Percentiles rank a stretch among this genome's conserved stretches.
Evolutionary conservation across 768 basidiomycete genomes (phyloP).

Genomic region (Lactarius pseudohatsudake): DNA sequence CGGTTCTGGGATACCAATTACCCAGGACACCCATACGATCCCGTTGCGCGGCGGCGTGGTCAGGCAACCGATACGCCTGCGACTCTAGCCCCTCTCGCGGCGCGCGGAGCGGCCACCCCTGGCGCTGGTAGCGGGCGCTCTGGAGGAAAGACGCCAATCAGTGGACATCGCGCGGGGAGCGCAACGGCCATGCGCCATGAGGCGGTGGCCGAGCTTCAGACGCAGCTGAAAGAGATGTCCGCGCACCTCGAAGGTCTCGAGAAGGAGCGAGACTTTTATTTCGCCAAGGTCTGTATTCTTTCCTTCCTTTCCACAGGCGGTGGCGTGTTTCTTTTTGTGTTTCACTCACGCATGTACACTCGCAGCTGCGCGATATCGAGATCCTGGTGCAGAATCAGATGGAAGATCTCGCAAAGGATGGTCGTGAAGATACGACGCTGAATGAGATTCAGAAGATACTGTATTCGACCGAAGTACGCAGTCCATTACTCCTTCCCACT

Average conservation of each 20-base stretch:
- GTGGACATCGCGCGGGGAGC: conserved; percentile 58
- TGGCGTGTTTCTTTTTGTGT: conserved; percentile 13
- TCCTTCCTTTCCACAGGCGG: background rate
- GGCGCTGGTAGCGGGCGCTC: conserved; percentile 41
- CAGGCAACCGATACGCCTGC: conserved; percentile 74
- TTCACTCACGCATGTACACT: background rate
- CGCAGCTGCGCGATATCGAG: conserved; percentile 94
- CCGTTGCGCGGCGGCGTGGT: conserved; percentile 78
- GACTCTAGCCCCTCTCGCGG: conserved; percentile 66
- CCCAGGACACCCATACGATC: conserved; percentile 83
- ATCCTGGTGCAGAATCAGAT: conserved; percentile 83
- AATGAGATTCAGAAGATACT: conserved; percentile 87
- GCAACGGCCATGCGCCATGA: conserved; percentile 65
- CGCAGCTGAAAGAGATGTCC: conserved; percentile 80
- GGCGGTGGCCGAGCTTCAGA: conserved; percentile 63
- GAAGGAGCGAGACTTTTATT: conserved; percentile 98
- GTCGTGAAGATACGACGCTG: conserved; percentile 60
- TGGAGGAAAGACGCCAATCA: conserved; percentile 72
- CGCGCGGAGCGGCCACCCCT: conserved; percentile 38
- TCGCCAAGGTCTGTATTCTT: conserved; percentile 73
- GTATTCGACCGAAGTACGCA: conserved; percentile 88
- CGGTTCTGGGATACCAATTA: conserved; percentile 95
- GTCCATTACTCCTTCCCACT: conserved; percentile 2
- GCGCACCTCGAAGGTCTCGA: conserved; percentile 85
- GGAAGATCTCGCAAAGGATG: conserved; percentile 58